Base-by-base conservation (phyloP, 169 alveolate species). In the Plasmodium gaboni region DNA sequence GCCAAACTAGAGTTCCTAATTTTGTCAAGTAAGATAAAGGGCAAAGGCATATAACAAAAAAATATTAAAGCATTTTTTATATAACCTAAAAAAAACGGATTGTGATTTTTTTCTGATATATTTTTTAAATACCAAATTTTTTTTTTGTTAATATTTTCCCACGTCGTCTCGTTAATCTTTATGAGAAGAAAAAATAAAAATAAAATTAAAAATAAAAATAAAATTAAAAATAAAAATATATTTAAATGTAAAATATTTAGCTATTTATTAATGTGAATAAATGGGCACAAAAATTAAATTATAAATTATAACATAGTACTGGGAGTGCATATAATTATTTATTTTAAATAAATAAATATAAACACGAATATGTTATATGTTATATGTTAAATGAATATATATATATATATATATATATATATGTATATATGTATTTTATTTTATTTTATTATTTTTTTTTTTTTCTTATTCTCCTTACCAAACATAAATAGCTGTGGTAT, bases 101-200 rank as follows among this genome's bases (percentile, higher is more conserved):
- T 59, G 24, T 55, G 17, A 12, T 22, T 10, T 17, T 65, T 50
- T 46, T 70, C 38, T 8, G 51, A 19, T 22, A 22, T 3, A 44
- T 51, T 26, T 42, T 76, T 28, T n/a, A 26, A 26, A 6, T 64
- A 44, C n/a, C 71, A 24, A 8, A 68, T 64, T 13, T 55, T 76
- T 12, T n/a, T 48, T 38, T 28, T 53, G n/a, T 26, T 5, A n/a
- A 53, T 15, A 44, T 76, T 76, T 65, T 76, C 89, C 69, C 65
- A 68, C 1, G 89, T 76, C n/a, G 89, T 76, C 46, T 76, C 89
- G 55, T 76, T 76, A 2, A 76, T 64, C 89, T 76, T 32, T 32
- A 32, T 32, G 8, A 32, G 44, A 63, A 12, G 22, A 0, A 60
- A 2, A 17, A 19, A 26, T 28, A 15, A 42, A 17, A 4, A 38